Conservation (phyloP, 2,329 filamentous ascomycete species). For the Tolypocladium amazonense region DNA sequence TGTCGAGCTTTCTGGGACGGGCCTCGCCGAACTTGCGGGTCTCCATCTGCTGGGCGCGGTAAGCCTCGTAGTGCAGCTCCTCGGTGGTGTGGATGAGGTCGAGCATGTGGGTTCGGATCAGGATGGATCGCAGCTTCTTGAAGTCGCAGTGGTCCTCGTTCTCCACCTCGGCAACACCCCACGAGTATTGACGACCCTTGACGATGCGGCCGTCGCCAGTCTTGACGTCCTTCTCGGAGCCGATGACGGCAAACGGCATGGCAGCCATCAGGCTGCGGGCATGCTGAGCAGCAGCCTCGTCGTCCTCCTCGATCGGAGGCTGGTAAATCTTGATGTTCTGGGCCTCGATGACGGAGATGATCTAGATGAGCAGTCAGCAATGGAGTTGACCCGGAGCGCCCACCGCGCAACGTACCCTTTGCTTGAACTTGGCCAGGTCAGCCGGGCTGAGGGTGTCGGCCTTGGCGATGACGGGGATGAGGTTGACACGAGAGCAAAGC, state of each 20-base stretch:
- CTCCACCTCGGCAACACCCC: conserved; percentile 98
- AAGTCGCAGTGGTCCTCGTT: conserved; percentile 99
- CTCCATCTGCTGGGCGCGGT: conserved; percentile 99
- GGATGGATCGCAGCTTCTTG: conserved; percentile 98
- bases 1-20: conserved; percentile 93
- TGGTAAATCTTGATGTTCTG: conserved; percentile 99
- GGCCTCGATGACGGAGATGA: conserved; percentile 89
- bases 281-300: conserved; percentile 91
- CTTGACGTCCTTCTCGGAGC: conserved; percentile 98
- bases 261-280: conserved; percentile 89
- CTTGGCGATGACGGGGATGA: conserved; percentile 98
- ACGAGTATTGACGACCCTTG: conserved; percentile 97
- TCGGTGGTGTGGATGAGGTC: conserved; percentile 99
- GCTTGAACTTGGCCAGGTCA: conserved; percentile 90
- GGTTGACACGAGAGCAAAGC: conserved; percentile 92
- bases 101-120: conserved; percentile 99
- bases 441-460: conserved; percentile 91
- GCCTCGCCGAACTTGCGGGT: conserved; percentile 98
- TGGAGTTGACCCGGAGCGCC: neutral
- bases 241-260: conserved; percentile 98
- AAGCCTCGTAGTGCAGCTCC: conserved; percentile 98
- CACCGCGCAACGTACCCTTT: conserved; percentile 54
- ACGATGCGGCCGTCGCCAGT: conserved; percentile 91
- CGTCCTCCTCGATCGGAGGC: conserved; percentile 94
- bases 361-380: conserved; percentile 41